A percentile compares a stretch with the other conserved stretches of the same genome.
Conservation (phyloP, 331 rosid species). For the Cydonia oblonga region DNA sequence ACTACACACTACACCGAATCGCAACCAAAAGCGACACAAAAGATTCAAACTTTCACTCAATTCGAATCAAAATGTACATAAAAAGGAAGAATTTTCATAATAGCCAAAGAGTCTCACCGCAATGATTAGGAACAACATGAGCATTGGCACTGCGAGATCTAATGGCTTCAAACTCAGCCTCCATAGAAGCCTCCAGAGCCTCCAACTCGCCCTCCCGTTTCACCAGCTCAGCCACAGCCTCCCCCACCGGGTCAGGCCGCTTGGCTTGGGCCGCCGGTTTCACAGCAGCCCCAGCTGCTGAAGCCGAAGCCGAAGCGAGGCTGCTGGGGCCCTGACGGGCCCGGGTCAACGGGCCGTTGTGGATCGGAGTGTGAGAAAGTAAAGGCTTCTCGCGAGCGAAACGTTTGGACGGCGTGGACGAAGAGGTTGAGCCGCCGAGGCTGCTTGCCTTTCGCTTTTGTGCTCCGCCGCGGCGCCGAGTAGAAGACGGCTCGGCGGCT, state of each 20-base stretch:
- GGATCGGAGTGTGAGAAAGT: slow-evolving; percentile 41
- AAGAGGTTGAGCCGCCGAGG: slow-evolving; percentile 40
- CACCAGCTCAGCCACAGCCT: slow-evolving; percentile 33
- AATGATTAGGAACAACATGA: slow-evolving; percentile 78
- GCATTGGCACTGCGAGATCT: slow-evolving; percentile 65
- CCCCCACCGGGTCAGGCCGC: slow-evolving; percentile 29
- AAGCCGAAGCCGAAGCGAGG: slow-evolving; percentile 1
- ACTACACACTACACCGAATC: neutral
- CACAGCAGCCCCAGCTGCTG: slow-evolving; percentile 7
- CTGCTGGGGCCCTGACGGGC: slow-evolving; percentile 77
- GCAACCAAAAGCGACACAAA: neutral
- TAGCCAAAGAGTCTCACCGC: slow-evolving; percentile 44
- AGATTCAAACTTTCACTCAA: slow-evolving; percentile 1
- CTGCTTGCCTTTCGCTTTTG: slow-evolving; percentile 57
- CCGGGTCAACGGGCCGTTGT: slow-evolving; percentile 86
- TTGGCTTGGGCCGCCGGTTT: slow-evolving; percentile 20
- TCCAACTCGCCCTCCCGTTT: slow-evolving; percentile 46
- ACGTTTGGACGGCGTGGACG: slow-evolving; percentile 75
- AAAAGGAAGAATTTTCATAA: slow-evolving; percentile 16
- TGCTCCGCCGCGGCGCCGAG: slow-evolving; percentile 69
- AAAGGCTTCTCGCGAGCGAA: slow-evolving; percentile 64
- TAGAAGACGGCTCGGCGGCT: slow-evolving; percentile 50
- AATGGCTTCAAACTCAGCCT: slow-evolving; percentile 58
- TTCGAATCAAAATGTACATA: neutral
- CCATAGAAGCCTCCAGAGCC: slow-evolving; percentile 59